A percentile compares a stretch with the other conserved stretches of the same genome.
Conservation (phyloP, 345 rosid genomes). For the Eutrema heterophyllum region DNA sequence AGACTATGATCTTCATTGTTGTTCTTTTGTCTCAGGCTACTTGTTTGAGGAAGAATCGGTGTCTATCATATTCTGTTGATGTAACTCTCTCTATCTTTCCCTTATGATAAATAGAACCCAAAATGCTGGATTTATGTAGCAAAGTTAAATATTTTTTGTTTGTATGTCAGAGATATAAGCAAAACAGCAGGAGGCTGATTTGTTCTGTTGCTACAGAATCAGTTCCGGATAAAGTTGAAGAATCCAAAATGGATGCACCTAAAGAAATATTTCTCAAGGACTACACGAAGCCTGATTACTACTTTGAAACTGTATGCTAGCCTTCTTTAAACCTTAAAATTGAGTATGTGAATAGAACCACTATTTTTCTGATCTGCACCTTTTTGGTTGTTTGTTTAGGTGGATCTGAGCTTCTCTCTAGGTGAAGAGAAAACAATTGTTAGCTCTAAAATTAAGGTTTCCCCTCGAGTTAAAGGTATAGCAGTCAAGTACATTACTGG, state of each 20-base stretch:
- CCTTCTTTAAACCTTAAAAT: background rate
- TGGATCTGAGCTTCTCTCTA: conserved; percentile 71
- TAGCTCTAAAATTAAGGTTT: conserved; percentile 67
- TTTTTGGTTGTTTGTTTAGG: conserved; percentile 40
- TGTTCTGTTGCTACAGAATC: conserved; percentile 77
- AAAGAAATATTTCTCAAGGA: conserved; percentile 94
- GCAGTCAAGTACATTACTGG: background rate
- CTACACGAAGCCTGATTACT: conserved; percentile 86
- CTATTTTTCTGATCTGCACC: conserved; percentile 9
- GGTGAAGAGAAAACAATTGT: conserved; percentile 97
- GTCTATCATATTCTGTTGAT: conserved; percentile 36
- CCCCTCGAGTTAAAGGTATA: conserved; percentile 80
- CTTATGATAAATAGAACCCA: background rate
- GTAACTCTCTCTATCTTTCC: conserved; percentile 38
- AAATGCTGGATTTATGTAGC: conserved; percentile 15
- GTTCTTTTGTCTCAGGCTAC: conserved; percentile 38
- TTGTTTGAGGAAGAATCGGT: conserved; percentile 34
- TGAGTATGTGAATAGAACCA: background rate
- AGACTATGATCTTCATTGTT: background rate
- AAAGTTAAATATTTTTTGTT: background rate
- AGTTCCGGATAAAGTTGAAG: conserved; percentile 53
- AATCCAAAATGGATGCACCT: conserved; percentile 72
- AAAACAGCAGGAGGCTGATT: conserved; percentile 44
- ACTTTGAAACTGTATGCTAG: conserved; percentile 65
- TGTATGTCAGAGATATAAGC: conserved; percentile 52